A percentile compares a stretch with the other conserved stretches of the same genome.
Evolutionary conservation across 306 rosid species (phyloP).

Genomic region (Morella rubra): DNA sequence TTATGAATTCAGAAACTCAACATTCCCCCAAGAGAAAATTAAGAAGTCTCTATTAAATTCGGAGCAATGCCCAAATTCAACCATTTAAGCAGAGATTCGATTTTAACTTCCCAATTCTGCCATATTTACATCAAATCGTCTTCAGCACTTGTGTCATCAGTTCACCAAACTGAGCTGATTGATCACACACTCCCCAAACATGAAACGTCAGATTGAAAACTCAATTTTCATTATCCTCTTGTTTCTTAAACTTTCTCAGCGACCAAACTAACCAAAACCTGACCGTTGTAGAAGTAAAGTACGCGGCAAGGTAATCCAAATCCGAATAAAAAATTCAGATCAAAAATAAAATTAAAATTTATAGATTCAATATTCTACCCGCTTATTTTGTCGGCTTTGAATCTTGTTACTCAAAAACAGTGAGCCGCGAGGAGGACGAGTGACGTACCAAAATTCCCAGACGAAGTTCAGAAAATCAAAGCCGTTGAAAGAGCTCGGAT

Average conservation of each 20-base stretch:
- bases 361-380: neutral
- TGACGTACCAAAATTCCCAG: neutral
- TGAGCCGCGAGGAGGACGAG: conserved; percentile 24
- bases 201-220: neutral
- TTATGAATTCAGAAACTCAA: neutral
- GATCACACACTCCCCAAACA: neutral
- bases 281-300: neutral
- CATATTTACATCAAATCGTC: neutral
- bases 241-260: neutral
- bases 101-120: neutral
- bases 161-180: neutral
- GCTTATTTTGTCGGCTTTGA: no score
- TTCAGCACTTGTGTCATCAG: neutral
- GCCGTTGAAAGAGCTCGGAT: conserved; percentile 30
- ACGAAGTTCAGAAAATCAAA: neutral
- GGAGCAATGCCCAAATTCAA: neutral
- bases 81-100: neutral
- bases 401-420: neutral
- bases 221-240: neutral
- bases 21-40: neutral
- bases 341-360: neutral
- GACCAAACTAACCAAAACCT: neutral
- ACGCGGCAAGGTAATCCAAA: neutral
- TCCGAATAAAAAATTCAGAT: conserved; percentile 10
- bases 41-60: neutral